Evolutionary conservation across 805 yeast genomes (phyloP), one percentile per base, ranked within the genome.

Genomic region (Ascoidea asiatica): DNA sequence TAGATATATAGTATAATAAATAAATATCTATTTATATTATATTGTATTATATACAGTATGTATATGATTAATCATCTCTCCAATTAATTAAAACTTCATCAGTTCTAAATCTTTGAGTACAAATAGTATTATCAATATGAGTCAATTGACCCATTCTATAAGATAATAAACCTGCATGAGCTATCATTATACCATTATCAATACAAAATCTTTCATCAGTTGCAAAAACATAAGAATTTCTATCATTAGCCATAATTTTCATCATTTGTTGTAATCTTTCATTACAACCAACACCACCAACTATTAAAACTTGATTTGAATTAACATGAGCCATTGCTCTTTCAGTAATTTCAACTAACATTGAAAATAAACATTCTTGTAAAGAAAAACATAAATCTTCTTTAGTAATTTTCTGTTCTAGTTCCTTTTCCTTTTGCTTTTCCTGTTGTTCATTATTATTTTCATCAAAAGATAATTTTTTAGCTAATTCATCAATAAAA

Each of bases 221-320:
- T 2, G 98, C 96, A 58, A 71, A 87, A 3, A 92, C 81, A n/a
- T 75, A 70, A 0, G 97, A 97, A 52, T 79, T 78, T 51, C 98
- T 69, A 55, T 89, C 97, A 40, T 71, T 61, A 19, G 90, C 95
- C 98, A 92, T 92, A 40, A 73, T 63, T n/a, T 73, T 84, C 98
- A 92, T 92, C 98, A 92, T 92, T 54, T 85, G 79, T 59, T 92
- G 98, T 48, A 92, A 65, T 49, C 97, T 62, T 52, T 79, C 81
- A 57, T 92, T 92, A 53, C 95, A 87, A 0, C 98, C 98, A n/a
- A 92, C 98, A 20, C 98, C 98, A 11, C 98, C 98, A 2, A 92
- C 98, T 43, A 92, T 86, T 42, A 92, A 67, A 18, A 92, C 98
- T 59, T 89, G 95, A 48, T 75, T 74, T 3, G 94, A 73, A 53